Evolutionary conservation across 1,139 yeast genomes (phyloP), one percentile per base, ranked within the genome.

Genomic region (Kazachstania sp.): DNA sequence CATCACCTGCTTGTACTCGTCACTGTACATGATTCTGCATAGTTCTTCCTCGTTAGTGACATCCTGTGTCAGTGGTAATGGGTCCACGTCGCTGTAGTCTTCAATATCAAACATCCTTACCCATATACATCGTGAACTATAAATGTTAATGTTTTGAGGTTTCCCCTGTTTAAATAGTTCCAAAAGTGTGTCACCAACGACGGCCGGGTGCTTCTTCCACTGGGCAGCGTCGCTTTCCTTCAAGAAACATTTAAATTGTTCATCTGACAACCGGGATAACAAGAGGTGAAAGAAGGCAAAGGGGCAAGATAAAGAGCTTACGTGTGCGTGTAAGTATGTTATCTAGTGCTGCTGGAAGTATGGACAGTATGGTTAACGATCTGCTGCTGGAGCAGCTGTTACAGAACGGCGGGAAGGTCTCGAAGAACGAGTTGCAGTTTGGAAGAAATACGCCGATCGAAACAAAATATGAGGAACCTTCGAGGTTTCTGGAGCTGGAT

Each of bases 1-100:
- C 74, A 86, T 77, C 1, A 78, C 72, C 16, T 64, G 55, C 52
- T 71, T 73, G 68, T 86, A 92, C 49, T 84, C 88, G 2, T 79
- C 83, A 13, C 80, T 72, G 68, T 92, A 94, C 56, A 86, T 68
- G 46, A 92, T 92, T 49, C 78, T 81, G 49, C 95, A 86, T 36
- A 92, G 66, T 52, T 76, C 63, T 40, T 65, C 65, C 9, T 72
- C 74, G 47, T 73, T 20, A 4, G 34, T 18, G 7, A 16, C 72
- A 31, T 71, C 75, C 3, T 54, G 45, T 18, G 46, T 51, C 19
- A 61, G 52, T 11, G 60, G 53, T 31, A 59, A 41, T 9, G 58
- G 60, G 26, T 40, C 40, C 7, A 60, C 51, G 31, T 61, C 64
- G 2, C 45, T 51, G 45, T 54, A 59, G 16, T 49, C 45, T 7